These are phyloP conservation scores for Solanum aculeatissimum DNA, from an alignment of 305 asterid species.

Conservation along the genomic window DNA sequence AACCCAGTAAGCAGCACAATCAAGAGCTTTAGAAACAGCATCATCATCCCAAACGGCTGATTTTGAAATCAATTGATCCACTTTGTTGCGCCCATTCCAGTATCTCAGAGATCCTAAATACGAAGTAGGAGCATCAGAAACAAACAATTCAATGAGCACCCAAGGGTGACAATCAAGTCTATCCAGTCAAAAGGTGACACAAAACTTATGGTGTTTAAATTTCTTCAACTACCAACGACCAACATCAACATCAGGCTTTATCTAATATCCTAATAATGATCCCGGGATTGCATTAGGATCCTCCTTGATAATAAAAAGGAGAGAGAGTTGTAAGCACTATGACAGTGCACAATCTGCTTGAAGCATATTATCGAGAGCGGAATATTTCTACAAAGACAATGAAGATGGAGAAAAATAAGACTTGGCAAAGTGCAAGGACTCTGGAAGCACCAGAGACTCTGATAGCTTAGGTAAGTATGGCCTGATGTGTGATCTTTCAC, in stretches of 20 bases:
- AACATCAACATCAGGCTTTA: background rate
- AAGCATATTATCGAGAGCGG: background rate
- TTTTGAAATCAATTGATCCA: conserved; percentile 41
- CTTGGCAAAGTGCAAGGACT: background rate
- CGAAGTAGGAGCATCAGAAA: background rate
- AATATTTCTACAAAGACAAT: background rate
- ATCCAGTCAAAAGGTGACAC: background rate
- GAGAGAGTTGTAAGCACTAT: background rate
- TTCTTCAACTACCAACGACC: background rate
- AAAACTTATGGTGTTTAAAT: background rate
- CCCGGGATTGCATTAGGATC: background rate
- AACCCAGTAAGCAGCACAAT: conserved; percentile 83
- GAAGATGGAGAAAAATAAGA: background rate
- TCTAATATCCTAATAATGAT: background rate
- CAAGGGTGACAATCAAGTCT: background rate
- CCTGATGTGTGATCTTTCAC: background rate
- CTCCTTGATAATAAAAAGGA: background rate
- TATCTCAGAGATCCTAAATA: conserved; percentile 70
- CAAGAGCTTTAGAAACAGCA: conserved; percentile 69
- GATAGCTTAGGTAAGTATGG: background rate
- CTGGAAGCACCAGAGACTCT: background rate
- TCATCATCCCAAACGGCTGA: conserved; percentile 84
- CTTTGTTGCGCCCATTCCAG: conserved; percentile 88
- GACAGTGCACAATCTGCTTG: background rate
- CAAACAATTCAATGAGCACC: background rate